Percentiles rank a stretch among this genome's conserved stretches.
Conservation (phyloP, 2,329 filamentous ascomycete species). For the Verticillium isaacii region DNA sequence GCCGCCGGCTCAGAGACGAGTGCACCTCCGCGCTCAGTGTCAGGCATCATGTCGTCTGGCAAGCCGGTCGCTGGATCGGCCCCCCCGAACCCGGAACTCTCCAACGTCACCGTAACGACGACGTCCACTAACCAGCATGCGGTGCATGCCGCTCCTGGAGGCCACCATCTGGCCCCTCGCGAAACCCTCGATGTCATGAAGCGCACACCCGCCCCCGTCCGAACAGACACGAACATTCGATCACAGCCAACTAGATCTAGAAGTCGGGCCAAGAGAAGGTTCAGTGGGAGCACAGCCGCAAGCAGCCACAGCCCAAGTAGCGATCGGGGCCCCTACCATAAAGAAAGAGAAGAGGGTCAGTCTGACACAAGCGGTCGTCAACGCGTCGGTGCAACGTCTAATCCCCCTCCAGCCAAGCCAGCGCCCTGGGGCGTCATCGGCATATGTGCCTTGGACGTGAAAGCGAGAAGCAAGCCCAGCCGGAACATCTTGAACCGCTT, state of each 20-base stretch:
- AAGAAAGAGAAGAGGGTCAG: conserved; percentile 53
- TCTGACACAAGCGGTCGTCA: conserved; percentile 12
- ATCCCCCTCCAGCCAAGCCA: conserved; percentile 41
- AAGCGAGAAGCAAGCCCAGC: conserved; percentile 94
- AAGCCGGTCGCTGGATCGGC: conserved; percentile 31
- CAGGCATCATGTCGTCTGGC: conserved; percentile 41
- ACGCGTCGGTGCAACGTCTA: conserved; percentile 17
- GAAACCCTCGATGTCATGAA: conserved; percentile 40
- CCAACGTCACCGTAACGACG: conserved; percentile 49
- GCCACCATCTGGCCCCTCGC: conserved; percentile 41
- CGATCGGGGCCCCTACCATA: conserved; percentile 52
- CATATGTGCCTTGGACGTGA: conserved; percentile 91
- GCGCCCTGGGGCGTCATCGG: conserved; percentile 69
- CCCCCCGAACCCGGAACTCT: conserved; percentile 46
- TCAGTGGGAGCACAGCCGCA: conserved; percentile 76
- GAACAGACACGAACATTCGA: conserved; percentile 23
- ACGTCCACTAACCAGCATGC: conserved; percentile 34
- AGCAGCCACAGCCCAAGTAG: conserved; percentile 78
- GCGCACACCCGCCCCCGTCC: conserved; percentile 23
- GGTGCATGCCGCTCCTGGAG: conserved; percentile 29
- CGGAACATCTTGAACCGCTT: conserved; percentile 92
- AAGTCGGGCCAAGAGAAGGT: conserved; percentile 66
- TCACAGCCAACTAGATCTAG: conserved; percentile 54
- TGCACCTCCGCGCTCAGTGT: conserved; percentile 33
- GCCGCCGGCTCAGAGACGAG: conserved; percentile 47